phyloP scores from a whole-genome alignment of 2,329 filamentous ascomycete genomes.

The Aquanectria penicillioides region DNA sequence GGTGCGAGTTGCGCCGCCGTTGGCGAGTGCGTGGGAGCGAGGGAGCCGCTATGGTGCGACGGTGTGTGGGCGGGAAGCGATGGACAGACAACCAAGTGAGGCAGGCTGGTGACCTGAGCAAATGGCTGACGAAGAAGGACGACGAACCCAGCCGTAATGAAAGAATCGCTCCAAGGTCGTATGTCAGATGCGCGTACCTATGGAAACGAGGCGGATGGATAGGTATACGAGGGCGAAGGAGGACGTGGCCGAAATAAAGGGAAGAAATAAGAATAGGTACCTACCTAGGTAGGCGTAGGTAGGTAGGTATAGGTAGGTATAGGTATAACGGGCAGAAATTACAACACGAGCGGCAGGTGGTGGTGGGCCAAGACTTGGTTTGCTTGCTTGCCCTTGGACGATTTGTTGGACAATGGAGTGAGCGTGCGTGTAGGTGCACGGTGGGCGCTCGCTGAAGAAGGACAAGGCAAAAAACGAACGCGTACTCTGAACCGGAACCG shows the following conservation, averaged over 20 bases:
- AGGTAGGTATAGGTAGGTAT: not conserved
- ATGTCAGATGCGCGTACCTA: no score
- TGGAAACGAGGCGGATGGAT: no score
- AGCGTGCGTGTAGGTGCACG: no score
- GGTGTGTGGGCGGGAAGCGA: slow-evolving; percentile 5
- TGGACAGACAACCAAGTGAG: not conserved
- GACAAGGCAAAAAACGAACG: not conserved
- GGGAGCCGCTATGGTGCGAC: slow-evolving; percentile 7
- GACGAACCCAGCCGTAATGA: no score
- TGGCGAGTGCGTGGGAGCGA: not conserved
- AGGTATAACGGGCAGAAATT: slow-evolving; percentile 3
- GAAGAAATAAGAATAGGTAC: slow-evolving; percentile 4
- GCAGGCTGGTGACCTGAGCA: no score
- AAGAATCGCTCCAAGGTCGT: no score
- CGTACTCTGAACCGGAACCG: slow-evolving; percentile 2
- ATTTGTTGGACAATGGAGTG: no score
- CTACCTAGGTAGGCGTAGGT: not conserved
- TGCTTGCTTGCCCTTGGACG: no score
- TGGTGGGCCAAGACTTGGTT: slow-evolving; percentile 1
- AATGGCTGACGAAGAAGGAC: no score
- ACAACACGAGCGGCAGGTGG: not conserved
- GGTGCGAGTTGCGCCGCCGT: slow-evolving; percentile 13
- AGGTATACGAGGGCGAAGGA: not conserved
- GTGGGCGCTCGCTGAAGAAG: no score
- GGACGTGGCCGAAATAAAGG: slow-evolving; percentile 4